Evolutionary conservation across 306 rosid genomes (phyloP).

Genomic region (Astragalus membranaceus): DNA sequence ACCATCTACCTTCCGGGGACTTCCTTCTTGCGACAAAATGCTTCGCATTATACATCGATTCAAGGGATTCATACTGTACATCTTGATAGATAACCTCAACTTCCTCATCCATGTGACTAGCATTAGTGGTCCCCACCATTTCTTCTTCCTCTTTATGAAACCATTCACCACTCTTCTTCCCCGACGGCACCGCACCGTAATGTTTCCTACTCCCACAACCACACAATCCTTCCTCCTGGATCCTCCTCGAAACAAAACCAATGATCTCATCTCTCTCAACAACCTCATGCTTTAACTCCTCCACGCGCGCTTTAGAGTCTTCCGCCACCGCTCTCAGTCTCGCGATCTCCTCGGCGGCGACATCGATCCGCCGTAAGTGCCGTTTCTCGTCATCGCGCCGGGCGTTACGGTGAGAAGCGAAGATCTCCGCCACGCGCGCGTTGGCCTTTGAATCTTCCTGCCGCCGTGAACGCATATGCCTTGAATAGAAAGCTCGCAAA

Average conservation of each 20-base stretch:
- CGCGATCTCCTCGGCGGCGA: constrained; percentile 47
- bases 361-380: constrained; percentile 55
- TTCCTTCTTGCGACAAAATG: constrained; percentile 81
- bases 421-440: constrained; percentile 81
- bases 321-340: constrained; percentile 32
- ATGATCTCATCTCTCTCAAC: constrained; percentile 66
- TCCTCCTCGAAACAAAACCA: constrained; percentile 48
- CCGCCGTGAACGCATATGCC: constrained; percentile 53
- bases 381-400: constrained; percentile 76
- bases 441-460: constrained; percentile 82
- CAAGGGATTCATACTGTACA: constrained; percentile 69
- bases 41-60: constrained; percentile 50
- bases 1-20: constrained; percentile 90
- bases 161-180: constrained; percentile 24
- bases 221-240: constrained; percentile 22
- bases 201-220: constrained; percentile 25
- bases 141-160: constrained; percentile 24
- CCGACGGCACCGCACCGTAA: constrained; percentile 11
- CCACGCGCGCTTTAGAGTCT: constrained; percentile 34
- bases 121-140: constrained; percentile 17
- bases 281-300: constrained; percentile 48
- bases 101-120: constrained; percentile 17
- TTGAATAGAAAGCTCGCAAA: constrained; percentile 21
- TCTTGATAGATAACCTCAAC: constrained; percentile 29
- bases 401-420: constrained; percentile 68